Evolutionary conservation across 257 asterid genomes (phyloP), one percentile per base, ranked within the genome.

Genomic region (Lycium ferocissimum): DNA sequence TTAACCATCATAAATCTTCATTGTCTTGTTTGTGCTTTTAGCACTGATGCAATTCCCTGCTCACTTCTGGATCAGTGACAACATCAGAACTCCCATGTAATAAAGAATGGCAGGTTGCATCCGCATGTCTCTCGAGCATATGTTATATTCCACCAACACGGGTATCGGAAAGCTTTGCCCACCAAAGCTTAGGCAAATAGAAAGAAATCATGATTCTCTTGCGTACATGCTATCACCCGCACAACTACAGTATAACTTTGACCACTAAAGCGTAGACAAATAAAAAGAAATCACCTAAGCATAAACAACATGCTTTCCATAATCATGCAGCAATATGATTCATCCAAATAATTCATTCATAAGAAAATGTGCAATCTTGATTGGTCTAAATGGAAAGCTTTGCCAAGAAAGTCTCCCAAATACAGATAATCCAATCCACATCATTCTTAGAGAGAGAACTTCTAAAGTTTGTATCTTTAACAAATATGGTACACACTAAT

Each of bases 61-160:
- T 95, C 89, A 94, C 97, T 47, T 89, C 90, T 2, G 97, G 96
- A 87, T 95, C 99, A 7, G 98, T 95, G 12, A 95, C 98, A 47
- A 91, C 95, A 83, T 94, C 99, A 0, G 89, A 95, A 79, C 89
- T 91, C 2, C 99, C 98, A 69, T 95, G 98, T 73, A 95, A 83
- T 82, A 93, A 94, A 65, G 53, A 95, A 93, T 2, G 98, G 91
- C 69, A 94, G 71, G 40, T 63, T 33, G 73, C 0, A 0, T 0
- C 73, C 13, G 7, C 76, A 37, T 37, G 11, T 37, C 47, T 69
- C 78, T 69, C 5, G 3, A 69, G 53, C 83, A 81, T 1, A 20
- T 73, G 38, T 20, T 26, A 47, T 45, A 73, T n/a, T n/a, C 15
- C n/a, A 20, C n/a, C 38, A n/a, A 5, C 38, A n/a, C 12, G 12